Evolutionary conservation across 148 eudicot genomes (phyloP).

Genomic region (Mesembryanthemum crystallinum): DNA sequence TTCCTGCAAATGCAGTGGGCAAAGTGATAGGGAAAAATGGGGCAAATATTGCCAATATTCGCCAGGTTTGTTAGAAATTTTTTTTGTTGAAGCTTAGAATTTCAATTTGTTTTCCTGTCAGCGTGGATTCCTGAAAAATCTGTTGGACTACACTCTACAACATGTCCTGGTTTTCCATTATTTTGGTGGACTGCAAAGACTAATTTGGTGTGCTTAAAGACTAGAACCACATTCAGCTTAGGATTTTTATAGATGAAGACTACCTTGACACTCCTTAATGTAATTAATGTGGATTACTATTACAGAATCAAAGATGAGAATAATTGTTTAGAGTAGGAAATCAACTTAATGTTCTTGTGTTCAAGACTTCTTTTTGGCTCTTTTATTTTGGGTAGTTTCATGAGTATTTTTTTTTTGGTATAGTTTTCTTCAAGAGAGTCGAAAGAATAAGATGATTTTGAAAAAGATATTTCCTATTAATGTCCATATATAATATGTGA

Average conservation of each 20-base stretch:
- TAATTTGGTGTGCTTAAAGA: background rate
- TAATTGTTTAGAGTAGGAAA: background rate
- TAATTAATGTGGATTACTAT: background rate
- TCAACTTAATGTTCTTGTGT: background rate
- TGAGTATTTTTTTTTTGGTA: too few species aligned
- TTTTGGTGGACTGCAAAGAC: background rate
- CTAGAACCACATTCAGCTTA: background rate
- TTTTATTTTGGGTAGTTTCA: background rate
- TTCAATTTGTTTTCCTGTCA: background rate
- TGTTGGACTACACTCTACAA: too few species aligned
- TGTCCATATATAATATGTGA: too few species aligned
- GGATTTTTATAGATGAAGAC: background rate
- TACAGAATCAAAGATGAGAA: background rate
- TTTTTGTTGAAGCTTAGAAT: background rate
- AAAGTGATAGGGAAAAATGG: constrained; percentile 93
- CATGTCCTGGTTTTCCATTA: background rate
- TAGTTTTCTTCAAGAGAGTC: too few species aligned
- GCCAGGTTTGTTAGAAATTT: constrained; percentile 52
- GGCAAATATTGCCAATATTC: constrained; percentile 71
- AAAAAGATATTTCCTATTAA: too few species aligned
- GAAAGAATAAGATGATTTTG: too few species aligned
- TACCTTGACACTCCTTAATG: background rate
- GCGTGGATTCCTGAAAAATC: background rate
- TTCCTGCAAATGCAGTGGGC: constrained; percentile 76
- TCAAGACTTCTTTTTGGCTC: too few species aligned